A percentile compares a stretch with the other conserved stretches of the same genome.
Conservation (phyloP, 2,329 filamentous ascomycete genomes). For the Zalaria obscura region DNA sequence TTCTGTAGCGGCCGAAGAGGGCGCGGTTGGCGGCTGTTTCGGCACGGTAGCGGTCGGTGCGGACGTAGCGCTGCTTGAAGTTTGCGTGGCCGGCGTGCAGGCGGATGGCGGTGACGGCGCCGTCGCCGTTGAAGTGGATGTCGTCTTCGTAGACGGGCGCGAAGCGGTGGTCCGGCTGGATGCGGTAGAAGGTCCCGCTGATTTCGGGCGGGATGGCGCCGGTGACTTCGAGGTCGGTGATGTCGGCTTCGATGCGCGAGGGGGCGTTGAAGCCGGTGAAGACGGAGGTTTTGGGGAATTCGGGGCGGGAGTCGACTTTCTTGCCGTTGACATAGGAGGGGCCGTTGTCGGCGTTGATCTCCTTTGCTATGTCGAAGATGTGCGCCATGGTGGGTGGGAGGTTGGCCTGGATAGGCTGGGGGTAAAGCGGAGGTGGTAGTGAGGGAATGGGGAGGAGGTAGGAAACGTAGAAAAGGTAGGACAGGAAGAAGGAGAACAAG, state of each 20-base stretch:
- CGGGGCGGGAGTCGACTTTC: not conserved
- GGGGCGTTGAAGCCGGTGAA: slow-evolving; percentile 15
- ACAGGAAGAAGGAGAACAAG: not conserved
- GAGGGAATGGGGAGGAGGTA: not conserved
- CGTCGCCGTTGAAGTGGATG: slow-evolving; percentile 33
- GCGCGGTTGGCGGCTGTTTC: slow-evolving; percentile 23
- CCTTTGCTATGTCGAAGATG: not conserved
- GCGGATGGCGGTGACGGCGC: slow-evolving; percentile 26
- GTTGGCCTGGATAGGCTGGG: not conserved
- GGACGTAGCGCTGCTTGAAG: slow-evolving; percentile 28
- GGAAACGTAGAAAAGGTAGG: not conserved
- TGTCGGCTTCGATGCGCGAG: slow-evolving; percentile 26
- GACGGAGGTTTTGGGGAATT: slow-evolving; percentile 8
- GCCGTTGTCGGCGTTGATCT: not conserved
- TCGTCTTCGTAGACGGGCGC: slow-evolving; percentile 41
- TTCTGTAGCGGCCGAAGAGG: slow-evolving; percentile 43
- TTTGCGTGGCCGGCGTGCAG: slow-evolving; percentile 28
- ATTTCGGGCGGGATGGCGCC: slow-evolving; percentile 19
- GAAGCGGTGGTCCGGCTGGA: slow-evolving; percentile 40
- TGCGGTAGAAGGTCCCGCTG: slow-evolving; percentile 23
- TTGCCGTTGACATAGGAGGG: not conserved
- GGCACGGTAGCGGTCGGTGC: slow-evolving; percentile 26
- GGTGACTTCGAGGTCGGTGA: slow-evolving; percentile 15
- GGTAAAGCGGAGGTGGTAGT: not conserved
- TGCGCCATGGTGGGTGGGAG: not conserved